These are phyloP conservation scores for Exsudoporus frostii DNA, from an alignment of 768 basidiomycete species.

Conservation along the genomic window DNA sequence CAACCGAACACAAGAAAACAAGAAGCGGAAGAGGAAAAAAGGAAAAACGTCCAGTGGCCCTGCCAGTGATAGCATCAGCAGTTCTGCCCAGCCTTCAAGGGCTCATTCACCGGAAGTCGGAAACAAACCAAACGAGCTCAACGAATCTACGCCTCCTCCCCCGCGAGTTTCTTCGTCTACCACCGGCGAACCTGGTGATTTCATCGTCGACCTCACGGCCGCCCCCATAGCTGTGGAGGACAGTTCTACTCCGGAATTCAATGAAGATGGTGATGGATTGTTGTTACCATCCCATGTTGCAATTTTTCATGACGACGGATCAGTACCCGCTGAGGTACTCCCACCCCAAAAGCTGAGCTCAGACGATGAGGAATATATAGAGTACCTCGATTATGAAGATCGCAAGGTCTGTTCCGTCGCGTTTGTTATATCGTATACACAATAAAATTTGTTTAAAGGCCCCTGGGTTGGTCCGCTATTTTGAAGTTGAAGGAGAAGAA, in stretches of 20 bases:
- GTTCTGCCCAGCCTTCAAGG: conserved; percentile 20
- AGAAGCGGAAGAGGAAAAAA: conserved; percentile 29
- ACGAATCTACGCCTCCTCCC: conserved; percentile 28
- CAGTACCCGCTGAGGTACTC: conserved; percentile 45
- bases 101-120: conserved; percentile 16
- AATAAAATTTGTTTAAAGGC: conserved; percentile 35
- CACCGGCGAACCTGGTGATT: conserved; percentile 30
- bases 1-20: conserved; percentile 13
- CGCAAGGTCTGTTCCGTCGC: conserved; percentile 43
- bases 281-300: conserved; percentile 71
- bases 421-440: not conserved
- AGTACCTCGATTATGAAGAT: conserved; percentile 75
- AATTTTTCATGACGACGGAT: conserved; percentile 37
- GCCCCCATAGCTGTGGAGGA: conserved; percentile 31
- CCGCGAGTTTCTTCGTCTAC: conserved; percentile 17
- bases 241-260: conserved; percentile 17
- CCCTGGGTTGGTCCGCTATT: conserved; percentile 57
- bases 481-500: conserved; percentile 46
- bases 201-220: conserved; percentile 51
- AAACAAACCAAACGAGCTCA: not conserved
- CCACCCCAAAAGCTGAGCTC: conserved; percentile 39
- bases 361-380: conserved; percentile 66
- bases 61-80: conserved; percentile 9
- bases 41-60: conserved; percentile 19
- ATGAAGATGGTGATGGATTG: conserved; percentile 27